Evolutionary conservation across 805 yeast genomes (phyloP).

Genomic region (Saccharomycopsis sp.): DNA sequence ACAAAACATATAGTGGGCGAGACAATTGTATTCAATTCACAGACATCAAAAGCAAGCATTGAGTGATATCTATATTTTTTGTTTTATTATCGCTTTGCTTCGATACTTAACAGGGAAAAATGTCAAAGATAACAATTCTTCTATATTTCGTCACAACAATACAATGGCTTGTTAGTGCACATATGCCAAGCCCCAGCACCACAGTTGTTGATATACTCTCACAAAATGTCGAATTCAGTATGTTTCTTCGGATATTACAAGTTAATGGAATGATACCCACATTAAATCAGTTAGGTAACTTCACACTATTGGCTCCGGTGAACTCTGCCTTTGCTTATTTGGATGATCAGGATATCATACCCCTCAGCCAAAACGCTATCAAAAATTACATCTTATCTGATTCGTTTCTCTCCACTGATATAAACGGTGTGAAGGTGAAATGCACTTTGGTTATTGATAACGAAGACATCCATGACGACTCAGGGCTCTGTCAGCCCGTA

Average conservation of each 20-base stretch:
- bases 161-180: background rate
- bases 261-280: slow-evolving; percentile 53
- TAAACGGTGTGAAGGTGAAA: slow-evolving; percentile 25
- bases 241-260: slow-evolving; percentile 56
- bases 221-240: slow-evolving; percentile 58
- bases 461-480: slow-evolving; percentile 19
- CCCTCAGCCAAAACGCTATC: slow-evolving; percentile 27
- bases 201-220: slow-evolving; percentile 68
- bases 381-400: slow-evolving; percentile 32
- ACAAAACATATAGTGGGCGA: too few relatives aligned
- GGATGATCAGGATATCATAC: slow-evolving; percentile 11
- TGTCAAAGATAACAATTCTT: background rate
- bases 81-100: background rate
- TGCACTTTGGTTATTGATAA: slow-evolving; percentile 18
- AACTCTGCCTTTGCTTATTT: slow-evolving; percentile 59
- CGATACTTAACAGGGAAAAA: background rate
- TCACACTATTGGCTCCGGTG: slow-evolving; percentile 74
- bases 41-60: too few relatives aligned
- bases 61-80: too few relatives aligned
- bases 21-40: too few relatives aligned
- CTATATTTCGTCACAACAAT: background rate
- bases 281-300: slow-evolving; percentile 51
- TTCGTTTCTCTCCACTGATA: slow-evolving; percentile 27
- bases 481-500: slow-evolving; percentile 28
- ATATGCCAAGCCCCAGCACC: slow-evolving; percentile 21